Conservation (phyloP, 2,329 filamentous ascomycete genomes). For the Cryphonectria radicalis region DNA sequence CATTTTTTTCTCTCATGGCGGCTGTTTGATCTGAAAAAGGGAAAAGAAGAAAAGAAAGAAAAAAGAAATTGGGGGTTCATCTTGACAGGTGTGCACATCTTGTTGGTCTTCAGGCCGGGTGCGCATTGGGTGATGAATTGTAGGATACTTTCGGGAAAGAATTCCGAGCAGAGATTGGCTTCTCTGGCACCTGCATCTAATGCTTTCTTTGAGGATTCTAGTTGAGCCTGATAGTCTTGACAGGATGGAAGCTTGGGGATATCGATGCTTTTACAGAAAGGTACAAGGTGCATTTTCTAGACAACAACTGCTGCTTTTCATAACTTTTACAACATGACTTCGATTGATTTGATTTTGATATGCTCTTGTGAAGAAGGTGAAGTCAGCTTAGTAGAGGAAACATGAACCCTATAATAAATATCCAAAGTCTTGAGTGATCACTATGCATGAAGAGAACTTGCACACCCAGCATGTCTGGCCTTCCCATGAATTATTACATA, state of each 20-base stretch:
- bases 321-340: no score
- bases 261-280: background rate
- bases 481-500: slow-evolving; percentile 8
- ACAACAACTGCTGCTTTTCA: background rate
- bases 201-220: background rate
- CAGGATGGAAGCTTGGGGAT: background rate
- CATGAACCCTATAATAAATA: background rate
- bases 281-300: background rate
- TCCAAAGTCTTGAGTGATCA: no score
- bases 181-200: background rate
- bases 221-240: background rate
- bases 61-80: background rate
- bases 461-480: no score
- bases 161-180: background rate
- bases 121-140: background rate
- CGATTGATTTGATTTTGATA: background rate
- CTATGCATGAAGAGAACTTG: background rate
- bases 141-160: background rate
- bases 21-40: background rate
- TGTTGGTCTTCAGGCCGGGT: background rate
- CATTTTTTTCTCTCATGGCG: background rate
- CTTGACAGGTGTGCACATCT: background rate
- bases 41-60: background rate
- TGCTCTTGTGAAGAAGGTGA: background rate
- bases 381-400: background rate